Conservation (phyloP, 192 early-diverging fungal species). For the Haplosporangium gracile region DNA sequence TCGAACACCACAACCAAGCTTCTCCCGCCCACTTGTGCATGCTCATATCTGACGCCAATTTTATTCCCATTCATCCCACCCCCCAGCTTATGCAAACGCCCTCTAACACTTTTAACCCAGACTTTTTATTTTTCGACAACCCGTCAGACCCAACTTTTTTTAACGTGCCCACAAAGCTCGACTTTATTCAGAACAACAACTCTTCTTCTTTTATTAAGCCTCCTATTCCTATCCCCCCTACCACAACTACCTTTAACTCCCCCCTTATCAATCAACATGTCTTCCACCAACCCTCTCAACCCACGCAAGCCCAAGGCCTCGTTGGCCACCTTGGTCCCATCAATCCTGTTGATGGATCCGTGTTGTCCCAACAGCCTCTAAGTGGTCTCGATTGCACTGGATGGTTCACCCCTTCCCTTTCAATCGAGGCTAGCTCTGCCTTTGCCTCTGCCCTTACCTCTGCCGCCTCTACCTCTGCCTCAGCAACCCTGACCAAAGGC, state of each 20-base stretch:
- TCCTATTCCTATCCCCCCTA: slow-evolving; percentile 23
- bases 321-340: slow-evolving; percentile 1
- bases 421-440: slow-evolving; percentile 25
- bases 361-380: slow-evolving; percentile 26
- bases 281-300: background rate
- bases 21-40: slow-evolving; percentile 40
- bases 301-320: slow-evolving; percentile 10
- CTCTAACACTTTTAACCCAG: slow-evolving; percentile 31
- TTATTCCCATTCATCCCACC: slow-evolving; percentile 13
- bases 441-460: slow-evolving; percentile 36
- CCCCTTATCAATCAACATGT: slow-evolving; percentile 13
- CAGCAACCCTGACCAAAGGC: slow-evolving; percentile 18
- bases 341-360: slow-evolving; percentile 13
- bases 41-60: slow-evolving; percentile 48
- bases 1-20: slow-evolving; percentile 47
- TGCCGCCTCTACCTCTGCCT: slow-evolving; percentile 14
- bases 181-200: slow-evolving; percentile 18
- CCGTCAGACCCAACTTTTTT: slow-evolving; percentile 38
- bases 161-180: slow-evolving; percentile 21
- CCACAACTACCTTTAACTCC: slow-evolving; percentile 17
- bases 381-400: slow-evolving; percentile 36
- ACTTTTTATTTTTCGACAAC: slow-evolving; percentile 38
- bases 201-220: slow-evolving; percentile 34
- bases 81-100: slow-evolving; percentile 29
- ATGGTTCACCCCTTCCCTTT: slow-evolving; percentile 24